Evolutionary conservation across 352 stramenopile genomes (phyloP).

Genomic region (Phytophthora crassamura): DNA sequence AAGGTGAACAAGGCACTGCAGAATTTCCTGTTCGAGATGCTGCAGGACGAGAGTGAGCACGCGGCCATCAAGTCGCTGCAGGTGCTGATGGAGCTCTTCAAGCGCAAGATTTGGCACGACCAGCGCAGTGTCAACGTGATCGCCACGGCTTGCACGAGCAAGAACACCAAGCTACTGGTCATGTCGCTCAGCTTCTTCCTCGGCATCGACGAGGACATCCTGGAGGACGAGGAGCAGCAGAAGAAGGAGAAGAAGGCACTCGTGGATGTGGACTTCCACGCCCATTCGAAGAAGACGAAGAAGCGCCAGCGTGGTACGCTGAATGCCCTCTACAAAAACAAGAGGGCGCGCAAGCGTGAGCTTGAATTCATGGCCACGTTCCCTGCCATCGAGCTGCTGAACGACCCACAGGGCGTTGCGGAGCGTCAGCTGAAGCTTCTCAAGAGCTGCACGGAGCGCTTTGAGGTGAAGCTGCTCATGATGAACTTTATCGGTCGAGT

Average conservation of each 20-base stretch:
- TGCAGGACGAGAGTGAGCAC: slow-evolving; percentile 90
- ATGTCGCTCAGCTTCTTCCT: slow-evolving; percentile 98
- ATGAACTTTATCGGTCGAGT: slow-evolving; percentile 99
- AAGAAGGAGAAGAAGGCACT: slow-evolving; percentile 88
- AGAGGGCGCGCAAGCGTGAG: slow-evolving; percentile 82
- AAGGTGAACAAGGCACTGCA: slow-evolving; percentile 96
- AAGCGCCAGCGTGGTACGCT: slow-evolving; percentile 87
- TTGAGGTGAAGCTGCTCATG: slow-evolving; percentile 97
- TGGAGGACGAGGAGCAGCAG: slow-evolving; percentile 95
- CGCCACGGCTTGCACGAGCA: slow-evolving; percentile 89
- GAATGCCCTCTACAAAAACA: slow-evolving; percentile 92
- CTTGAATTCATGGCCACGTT: slow-evolving; percentile 89
- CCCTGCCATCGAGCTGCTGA: slow-evolving; percentile 97
- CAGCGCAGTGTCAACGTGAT: slow-evolving; percentile 97
- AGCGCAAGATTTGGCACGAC: slow-evolving; percentile 97
- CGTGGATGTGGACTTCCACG: slow-evolving; percentile 93
- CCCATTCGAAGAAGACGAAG: slow-evolving; percentile 97
- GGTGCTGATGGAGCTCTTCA: slow-evolving; percentile 96
- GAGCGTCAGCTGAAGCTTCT: slow-evolving; percentile 95
- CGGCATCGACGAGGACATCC: slow-evolving; percentile 97
- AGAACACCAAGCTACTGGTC: slow-evolving; percentile 89
- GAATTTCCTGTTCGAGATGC: slow-evolving; percentile 96
- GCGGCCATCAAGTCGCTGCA: slow-evolving; percentile 91
- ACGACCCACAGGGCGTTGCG: slow-evolving; percentile 96
- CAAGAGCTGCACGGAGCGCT: slow-evolving; percentile 89